Evolutionary conservation across 371 early-diverging fungal genomes (phyloP).

Genomic region (Blakeslea trispora): DNA sequence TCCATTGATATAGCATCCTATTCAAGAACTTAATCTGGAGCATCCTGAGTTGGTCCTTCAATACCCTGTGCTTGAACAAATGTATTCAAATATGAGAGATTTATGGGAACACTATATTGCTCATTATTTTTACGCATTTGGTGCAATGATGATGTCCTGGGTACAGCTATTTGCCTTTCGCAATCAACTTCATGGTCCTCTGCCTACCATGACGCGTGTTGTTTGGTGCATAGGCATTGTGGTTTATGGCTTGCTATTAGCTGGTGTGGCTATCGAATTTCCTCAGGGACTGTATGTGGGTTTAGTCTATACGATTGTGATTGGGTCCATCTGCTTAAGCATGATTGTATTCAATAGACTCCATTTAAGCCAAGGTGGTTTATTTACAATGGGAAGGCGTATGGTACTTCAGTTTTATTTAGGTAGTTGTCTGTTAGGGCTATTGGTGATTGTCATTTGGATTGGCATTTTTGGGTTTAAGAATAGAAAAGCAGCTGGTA

Average conservation of each 20-base stretch:
- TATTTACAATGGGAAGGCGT: conserved; percentile 45
- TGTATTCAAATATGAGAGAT: conserved; percentile 55
- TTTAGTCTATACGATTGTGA: conserved; percentile 35
- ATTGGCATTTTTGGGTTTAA: conserved; percentile 45
- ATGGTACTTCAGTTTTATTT: conserved; percentile 54
- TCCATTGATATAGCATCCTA: conserved; percentile 34
- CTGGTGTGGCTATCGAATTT: conserved; percentile 50
- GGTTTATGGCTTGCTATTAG: conserved; percentile 44
- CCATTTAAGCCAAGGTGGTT: conserved; percentile 32
- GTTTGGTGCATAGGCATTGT: conserved; percentile 38
- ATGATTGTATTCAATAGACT: conserved; percentile 30
- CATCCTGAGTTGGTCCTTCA: conserved; percentile 38
- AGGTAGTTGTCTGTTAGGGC: conserved; percentile 42
- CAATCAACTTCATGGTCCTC: conserved; percentile 41
- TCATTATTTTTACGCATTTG: conserved; percentile 63
- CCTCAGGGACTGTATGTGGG: conserved; percentile 45
- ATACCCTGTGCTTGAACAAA: conserved; percentile 44
- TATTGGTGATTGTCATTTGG: conserved; percentile 50
- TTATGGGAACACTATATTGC: conserved; percentile 60
- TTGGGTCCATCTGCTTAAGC: conserved; percentile 25
- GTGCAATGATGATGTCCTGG: conserved; percentile 62
- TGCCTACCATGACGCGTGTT: conserved; percentile 19
- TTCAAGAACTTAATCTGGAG: conserved; percentile 42
- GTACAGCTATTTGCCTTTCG: conserved; percentile 53
- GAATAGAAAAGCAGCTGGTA: conserved; percentile 43